These are phyloP conservation scores for Ascochyta lentis DNA, from an alignment of 2,329 filamentous ascomycete species.

Conservation along the genomic window DNA sequence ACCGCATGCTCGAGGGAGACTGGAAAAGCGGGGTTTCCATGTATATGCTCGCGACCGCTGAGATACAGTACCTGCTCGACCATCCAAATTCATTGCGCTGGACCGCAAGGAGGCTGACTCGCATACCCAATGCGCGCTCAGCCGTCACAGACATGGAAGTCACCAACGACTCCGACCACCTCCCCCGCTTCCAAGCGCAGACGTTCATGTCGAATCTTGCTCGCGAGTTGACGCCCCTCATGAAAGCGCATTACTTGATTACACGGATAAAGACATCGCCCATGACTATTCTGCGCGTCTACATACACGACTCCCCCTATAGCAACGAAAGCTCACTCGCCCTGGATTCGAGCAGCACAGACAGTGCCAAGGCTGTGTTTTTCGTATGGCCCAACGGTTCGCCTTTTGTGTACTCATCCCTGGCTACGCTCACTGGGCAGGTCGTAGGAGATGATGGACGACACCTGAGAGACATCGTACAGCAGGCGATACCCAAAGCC, in stretches of 20 bases:
- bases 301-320: conserved; percentile 82
- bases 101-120: conserved; percentile 59
- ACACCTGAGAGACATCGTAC: conserved; percentile 72
- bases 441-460: conserved; percentile 48
- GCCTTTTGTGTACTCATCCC: conserved; percentile 73
- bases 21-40: conserved; percentile 63
- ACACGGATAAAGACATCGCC: conserved; percentile 73
- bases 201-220: conserved; percentile 81
- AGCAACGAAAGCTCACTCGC: conserved; percentile 57
- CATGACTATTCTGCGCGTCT: conserved; percentile 77
- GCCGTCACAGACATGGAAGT: conserved; percentile 45
- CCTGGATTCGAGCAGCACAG: conserved; percentile 49
- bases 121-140: conserved; percentile 38
- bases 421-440: conserved; percentile 52
- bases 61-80: conserved; percentile 61
- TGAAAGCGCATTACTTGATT: conserved; percentile 85
- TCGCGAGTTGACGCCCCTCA: conserved; percentile 74
- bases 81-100: conserved; percentile 60
- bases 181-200: conserved; percentile 78
- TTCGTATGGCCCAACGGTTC: conserved; percentile 83
- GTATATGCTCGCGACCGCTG: conserved; percentile 62
- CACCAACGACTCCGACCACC: conserved; percentile 47
- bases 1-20: conserved; percentile 64
- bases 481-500: conserved; percentile 82
- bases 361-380: conserved; percentile 75